These are phyloP conservation scores for Ichthyophthirius multifiliis DNA, from an alignment of 169 alveolate genomes.

Conservation along the genomic window DNA sequence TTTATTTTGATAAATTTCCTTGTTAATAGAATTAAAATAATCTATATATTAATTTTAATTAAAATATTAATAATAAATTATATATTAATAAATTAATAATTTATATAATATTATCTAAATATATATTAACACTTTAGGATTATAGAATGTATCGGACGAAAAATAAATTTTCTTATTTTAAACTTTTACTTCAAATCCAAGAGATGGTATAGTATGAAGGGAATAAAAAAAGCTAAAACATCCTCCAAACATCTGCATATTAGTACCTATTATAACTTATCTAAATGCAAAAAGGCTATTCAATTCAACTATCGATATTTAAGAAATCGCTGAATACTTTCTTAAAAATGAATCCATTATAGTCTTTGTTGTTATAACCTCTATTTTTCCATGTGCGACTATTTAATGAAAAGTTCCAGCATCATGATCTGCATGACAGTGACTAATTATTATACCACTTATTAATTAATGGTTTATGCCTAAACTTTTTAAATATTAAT, in stretches of 20 bases:
- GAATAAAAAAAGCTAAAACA: conserved; percentile 30
- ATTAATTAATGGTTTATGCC: conserved; percentile 32
- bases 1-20: conserved; percentile 6
- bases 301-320: conserved; percentile 6
- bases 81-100: too few species aligned
- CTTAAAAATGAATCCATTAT: conserved; percentile 41
- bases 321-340: conserved; percentile 35
- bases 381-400: conserved; percentile 29
- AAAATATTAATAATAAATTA: neutral
- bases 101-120: too few species aligned
- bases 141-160: conserved; percentile 36
- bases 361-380: conserved; percentile 39
- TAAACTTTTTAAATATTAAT: conserved; percentile 26
- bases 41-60: neutral
- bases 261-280: conserved; percentile 32
- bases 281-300: conserved; percentile 28
- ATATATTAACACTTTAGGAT: conserved; percentile 11
- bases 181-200: conserved; percentile 27
- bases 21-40: neutral
- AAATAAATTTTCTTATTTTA: conserved; percentile 29
- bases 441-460: conserved; percentile 35
- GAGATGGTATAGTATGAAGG: conserved; percentile 36
- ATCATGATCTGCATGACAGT: conserved; percentile 52
- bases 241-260: conserved; percentile 31
- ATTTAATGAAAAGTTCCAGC: conserved; percentile 47